These are phyloP conservation scores for Madurella fahalii DNA, from an alignment of 2,329 filamentous ascomycete species.

Conservation along the genomic window DNA sequence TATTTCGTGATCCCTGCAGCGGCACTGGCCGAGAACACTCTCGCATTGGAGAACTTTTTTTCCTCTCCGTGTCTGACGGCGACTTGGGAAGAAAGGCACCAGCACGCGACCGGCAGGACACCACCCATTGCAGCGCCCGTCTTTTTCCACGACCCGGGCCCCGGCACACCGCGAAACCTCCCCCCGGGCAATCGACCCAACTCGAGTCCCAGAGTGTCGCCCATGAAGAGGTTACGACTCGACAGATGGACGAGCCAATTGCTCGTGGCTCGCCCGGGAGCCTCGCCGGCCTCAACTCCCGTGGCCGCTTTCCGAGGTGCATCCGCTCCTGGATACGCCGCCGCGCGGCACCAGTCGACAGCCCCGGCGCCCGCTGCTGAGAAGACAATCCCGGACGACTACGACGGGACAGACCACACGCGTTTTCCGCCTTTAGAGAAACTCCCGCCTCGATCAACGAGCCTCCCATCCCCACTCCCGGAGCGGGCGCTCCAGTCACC, in stretches of 20 bases:
- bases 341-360: slow-evolving; percentile 33
- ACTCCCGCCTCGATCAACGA: slow-evolving; percentile 32
- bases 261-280: slow-evolving; percentile 47
- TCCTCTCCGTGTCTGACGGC: slow-evolving; percentile 19
- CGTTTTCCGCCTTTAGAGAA: slow-evolving; percentile 28
- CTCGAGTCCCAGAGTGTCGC: background rate
- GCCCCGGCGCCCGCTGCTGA: slow-evolving; percentile 8
- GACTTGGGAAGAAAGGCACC: slow-evolving; percentile 12
- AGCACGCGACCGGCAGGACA: slow-evolving; percentile 10
- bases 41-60: slow-evolving; percentile 28
- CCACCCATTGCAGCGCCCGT: background rate
- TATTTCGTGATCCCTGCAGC: slow-evolving; percentile 20
- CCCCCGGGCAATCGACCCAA: background rate
- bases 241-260: slow-evolving; percentile 58
- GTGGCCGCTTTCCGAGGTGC: slow-evolving; percentile 13
- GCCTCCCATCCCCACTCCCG: slow-evolving; percentile 67
- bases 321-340: slow-evolving; percentile 18
- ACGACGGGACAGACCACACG: slow-evolving; percentile 28
- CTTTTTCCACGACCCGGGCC: slow-evolving; percentile 4
- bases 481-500: slow-evolving; percentile 66
- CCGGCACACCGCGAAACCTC: background rate
- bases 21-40: slow-evolving; percentile 4
- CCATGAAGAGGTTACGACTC: slow-evolving; percentile 60
- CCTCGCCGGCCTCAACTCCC: slow-evolving; percentile 26
- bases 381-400: slow-evolving; percentile 24